Evolutionary conservation across 2,329 filamentous ascomycete species (phyloP), one percentile per base, ranked within the genome.

Genomic region (Lecanosticta acicola): DNA sequence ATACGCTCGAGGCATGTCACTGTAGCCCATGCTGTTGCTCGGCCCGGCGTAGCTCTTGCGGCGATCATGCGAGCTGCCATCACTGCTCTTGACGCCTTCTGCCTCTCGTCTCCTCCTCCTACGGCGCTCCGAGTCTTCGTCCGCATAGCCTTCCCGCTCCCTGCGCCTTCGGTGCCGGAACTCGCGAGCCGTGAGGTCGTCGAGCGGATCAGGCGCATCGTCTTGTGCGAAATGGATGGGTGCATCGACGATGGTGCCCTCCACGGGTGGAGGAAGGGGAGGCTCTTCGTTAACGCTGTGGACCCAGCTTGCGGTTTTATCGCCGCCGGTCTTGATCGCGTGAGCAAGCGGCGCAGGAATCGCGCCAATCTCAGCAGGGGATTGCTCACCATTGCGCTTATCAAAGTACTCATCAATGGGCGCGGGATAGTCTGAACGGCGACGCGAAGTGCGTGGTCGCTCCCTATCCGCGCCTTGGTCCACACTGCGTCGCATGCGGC

Each of bases 301-400:
- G 7, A 76, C 71, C 72, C 72, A 76, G 0, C 68, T 72, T 1
- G 67, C 67, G 3, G 72, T 75, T 61, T 75, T 75, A 61, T 75
- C 71, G 40, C 68, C 65, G 46, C 59, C 59, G 53, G 54, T 53
- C 50, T 59, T 57, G 45, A 58, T 55, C 32, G 50, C 58, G 55
- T 60, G 59, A 57, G 57, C 56, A 45, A 51, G 40, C 20, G 59
- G 53, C 32, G 52, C 44, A 14, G 50, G 54, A 42, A 48, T 45
- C 34, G 41, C 41, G 9, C 40, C 44, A 44, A 39, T 41, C 18
- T 36, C 48, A 39, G 39, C 39, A 39, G 50, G 51, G 45, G 53
- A 48, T 36, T 54, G 59, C 53, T 61, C 57, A 57, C 58, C 58
- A 53, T 72, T 71, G 57, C 69, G 70, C 50, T 63, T 59, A 56